These are phyloP conservation scores for Cladosporium phlei DNA, from an alignment of 2,329 filamentous ascomycete genomes.

Conservation along the genomic window DNA sequence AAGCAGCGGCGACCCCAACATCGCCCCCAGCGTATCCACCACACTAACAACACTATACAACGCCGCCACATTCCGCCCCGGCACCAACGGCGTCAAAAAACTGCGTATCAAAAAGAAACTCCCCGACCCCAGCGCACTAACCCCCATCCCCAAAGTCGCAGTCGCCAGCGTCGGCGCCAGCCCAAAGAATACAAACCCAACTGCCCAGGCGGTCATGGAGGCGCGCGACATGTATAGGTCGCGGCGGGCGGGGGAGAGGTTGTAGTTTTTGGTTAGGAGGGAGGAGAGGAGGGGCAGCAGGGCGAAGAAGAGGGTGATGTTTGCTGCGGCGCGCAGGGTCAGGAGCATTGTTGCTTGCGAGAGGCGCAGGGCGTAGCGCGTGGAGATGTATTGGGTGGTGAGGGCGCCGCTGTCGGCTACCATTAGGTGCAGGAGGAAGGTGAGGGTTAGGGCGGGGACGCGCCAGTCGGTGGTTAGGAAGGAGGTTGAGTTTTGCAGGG, in stretches of 20 bases:
- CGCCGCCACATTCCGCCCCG: conserved; percentile 50
- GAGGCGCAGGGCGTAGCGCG: conserved; percentile 47
- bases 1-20: conserved; percentile 45
- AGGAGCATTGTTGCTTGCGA: conserved; percentile 30
- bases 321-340: conserved; percentile 28
- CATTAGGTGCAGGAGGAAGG: conserved; percentile 38
- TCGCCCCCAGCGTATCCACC: conserved; percentile 47
- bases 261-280: conserved; percentile 18
- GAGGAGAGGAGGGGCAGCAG: conserved; percentile 28
- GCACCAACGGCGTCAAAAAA: conserved; percentile 51
- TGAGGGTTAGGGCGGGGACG: conserved; percentile 27
- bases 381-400: conserved; percentile 53
- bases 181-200: conserved; percentile 29
- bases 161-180: conserved; percentile 27
- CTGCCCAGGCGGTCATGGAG: conserved; percentile 23
- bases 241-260: conserved; percentile 23
- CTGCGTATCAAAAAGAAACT: conserved; percentile 43
- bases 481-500: conserved; percentile 16
- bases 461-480: conserved; percentile 31
- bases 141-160: conserved; percentile 37
- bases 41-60: conserved; percentile 52
- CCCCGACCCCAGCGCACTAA: conserved; percentile 45
- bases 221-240: conserved; percentile 31
- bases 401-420: conserved; percentile 22
- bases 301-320: conserved; percentile 28